Conservation (phyloP, 2,329 filamentous ascomycete genomes). For the Teratosphaeria epicoccoides region DNA sequence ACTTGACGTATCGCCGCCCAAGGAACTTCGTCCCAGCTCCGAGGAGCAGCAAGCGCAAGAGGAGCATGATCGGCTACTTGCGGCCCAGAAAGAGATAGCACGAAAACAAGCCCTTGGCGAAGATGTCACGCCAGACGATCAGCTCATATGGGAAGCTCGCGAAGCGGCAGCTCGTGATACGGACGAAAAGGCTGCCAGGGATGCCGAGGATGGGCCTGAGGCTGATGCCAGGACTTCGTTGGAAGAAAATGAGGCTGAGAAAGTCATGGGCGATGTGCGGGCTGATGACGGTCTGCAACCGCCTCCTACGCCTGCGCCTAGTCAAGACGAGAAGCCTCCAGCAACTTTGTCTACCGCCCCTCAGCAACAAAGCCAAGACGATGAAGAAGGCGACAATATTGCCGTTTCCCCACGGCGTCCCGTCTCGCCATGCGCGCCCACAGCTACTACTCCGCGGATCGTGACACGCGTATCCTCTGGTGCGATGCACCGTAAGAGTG, state of each 20-base stretch:
- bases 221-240: slow-evolving; percentile 9
- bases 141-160: slow-evolving; percentile 43
- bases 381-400: slow-evolving; percentile 17
- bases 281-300: slow-evolving; percentile 1
- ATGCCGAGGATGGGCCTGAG: slow-evolving; percentile 19
- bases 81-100: slow-evolving; percentile 39
- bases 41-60: slow-evolving; percentile 38
- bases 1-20: slow-evolving; percentile 17
- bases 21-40: slow-evolving; percentile 25
- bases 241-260: slow-evolving; percentile 17
- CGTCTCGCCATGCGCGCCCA: background rate
- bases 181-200: slow-evolving; percentile 34
- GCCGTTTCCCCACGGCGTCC: slow-evolving; percentile 11
- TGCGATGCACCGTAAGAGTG: slow-evolving; percentile 59
- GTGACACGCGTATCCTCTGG: slow-evolving; percentile 61
- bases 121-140: slow-evolving; percentile 47
- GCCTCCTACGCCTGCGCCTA: slow-evolving; percentile 1
- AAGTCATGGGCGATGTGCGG: slow-evolving; percentile 12
- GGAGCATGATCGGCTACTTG: slow-evolving; percentile 43
- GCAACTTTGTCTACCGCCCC: background rate
- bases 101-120: slow-evolving; percentile 32
- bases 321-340: slow-evolving; percentile 2
- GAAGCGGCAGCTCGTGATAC: slow-evolving; percentile 24
- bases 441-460: slow-evolving; percentile 37
- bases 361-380: background rate